These are phyloP conservation scores for Fusarium drepaniforme DNA, from an alignment of 2,329 filamentous ascomycete species.

Conservation along the genomic window DNA sequence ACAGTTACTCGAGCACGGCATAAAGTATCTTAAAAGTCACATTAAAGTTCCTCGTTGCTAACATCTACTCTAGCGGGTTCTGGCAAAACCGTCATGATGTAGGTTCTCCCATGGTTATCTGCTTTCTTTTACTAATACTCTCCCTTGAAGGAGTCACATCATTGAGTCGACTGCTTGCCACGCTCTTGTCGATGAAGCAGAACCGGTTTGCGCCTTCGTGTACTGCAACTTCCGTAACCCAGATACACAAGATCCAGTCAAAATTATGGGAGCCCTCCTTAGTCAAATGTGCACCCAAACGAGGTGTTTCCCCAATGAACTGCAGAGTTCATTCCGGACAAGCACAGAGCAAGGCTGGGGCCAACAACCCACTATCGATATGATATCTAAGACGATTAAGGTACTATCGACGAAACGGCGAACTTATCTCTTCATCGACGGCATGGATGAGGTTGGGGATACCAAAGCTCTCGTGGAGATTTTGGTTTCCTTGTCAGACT, in stretches of 20 bases:
- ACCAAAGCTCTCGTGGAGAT: background rate
- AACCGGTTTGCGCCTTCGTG: background rate
- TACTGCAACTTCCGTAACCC: background rate
- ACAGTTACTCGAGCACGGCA: background rate
- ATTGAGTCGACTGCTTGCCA: background rate
- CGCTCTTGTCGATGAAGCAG: background rate
- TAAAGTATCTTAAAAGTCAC: background rate
- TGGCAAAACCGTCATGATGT: background rate
- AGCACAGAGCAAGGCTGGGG: background rate
- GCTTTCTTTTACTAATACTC: background rate
- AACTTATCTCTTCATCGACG: background rate
- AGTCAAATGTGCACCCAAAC: background rate
- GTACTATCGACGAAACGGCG: background rate
- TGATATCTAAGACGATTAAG: background rate
- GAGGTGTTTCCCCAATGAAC: background rate
- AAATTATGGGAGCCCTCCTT: background rate
- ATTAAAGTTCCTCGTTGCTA: background rate
- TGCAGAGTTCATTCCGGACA: background rate
- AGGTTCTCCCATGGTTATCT: background rate
- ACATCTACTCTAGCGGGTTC: background rate
- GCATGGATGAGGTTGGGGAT: background rate
- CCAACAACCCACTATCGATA: background rate
- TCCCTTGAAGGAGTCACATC: background rate
- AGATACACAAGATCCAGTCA: background rate
- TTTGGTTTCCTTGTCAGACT: background rate